Evolutionary conservation across 2,329 filamentous ascomycete genomes (phyloP), one percentile per base, ranked within the genome.

Genomic region (Diaporthe longicolla): DNA sequence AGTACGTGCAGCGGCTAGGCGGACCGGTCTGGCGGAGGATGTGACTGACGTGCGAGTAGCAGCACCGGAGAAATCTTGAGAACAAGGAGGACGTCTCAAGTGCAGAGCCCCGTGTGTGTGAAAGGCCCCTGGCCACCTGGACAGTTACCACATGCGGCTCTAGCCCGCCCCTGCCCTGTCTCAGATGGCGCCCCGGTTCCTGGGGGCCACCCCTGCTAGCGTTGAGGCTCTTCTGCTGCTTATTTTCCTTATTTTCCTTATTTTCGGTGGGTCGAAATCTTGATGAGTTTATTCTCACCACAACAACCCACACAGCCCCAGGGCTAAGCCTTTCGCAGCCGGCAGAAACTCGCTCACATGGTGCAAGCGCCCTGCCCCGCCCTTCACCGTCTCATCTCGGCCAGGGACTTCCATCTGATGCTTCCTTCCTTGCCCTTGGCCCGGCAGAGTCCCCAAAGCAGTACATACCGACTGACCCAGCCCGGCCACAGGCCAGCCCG

Each of bases 161-260:
- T 66, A 50, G 63, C 63, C 45, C n/a, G 24, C 59, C 59, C 59
- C 43, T 48, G 15, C 35, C 59, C 59, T 66, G 63, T 68, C 63
- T 68, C 63, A 68, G 63, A 48, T 54, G 48, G 29, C 61, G 45
- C 50, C 61, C n/a, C 4, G 40, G 45, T 45, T 19, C 32, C 63
- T 26, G 21, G 63, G 63, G 63, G 48, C 48, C n/a, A 52, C 29
- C 63, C 63, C 63, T 68, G 63, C 63, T 54, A 54, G 63, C 29
- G 63, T 54, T 68, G 63, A 68, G 63, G 63, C 63, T 68, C 63
- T 68, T 66, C 21, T 68, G 63, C 63, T 68, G 63, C 48, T 68
- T 68, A 68, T 68, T 68, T n/a, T n/a, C n/a, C n/a, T n/a, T n/a
- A n/a, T n/a, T n/a, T n/a, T n/a, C n/a, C n/a, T n/a, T n/a, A n/a